Evolutionary conservation across 805 yeast species (phyloP), one percentile per base, ranked within the genome.

Genomic region (Candida hispaniensis): DNA sequence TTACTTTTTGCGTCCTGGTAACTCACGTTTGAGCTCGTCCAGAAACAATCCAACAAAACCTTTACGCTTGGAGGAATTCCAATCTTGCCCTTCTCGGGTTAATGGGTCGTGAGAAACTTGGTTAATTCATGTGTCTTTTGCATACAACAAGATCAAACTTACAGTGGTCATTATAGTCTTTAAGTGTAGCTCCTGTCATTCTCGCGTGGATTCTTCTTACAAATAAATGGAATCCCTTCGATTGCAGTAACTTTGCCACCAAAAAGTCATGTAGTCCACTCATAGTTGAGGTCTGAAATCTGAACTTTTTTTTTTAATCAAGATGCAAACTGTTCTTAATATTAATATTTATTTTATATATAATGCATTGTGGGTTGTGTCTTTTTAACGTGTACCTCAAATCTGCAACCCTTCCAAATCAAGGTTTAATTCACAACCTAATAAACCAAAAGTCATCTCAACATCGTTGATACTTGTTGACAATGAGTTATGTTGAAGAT

Each of bases 211-310:
- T 26, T 20, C 30, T 20, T 5, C 38, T 5, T 7, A 34, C 38
- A 34, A 34, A 34, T 26, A 26, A 18, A 26, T 34, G 38, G 14
- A 34, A 34, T 14, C 15, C 5, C 26, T 34, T 26, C 20, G 26
- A 18, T 18, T 34, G 26, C 15, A 34, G 30, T 21, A 34, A 19
- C 26, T 34, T 26, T 19, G 15, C 15, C 8, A 34, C 36, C 9
- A 32, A 10, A 18, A 32, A 32, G 18, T 32, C 36, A 28, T 32
- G 28, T 28, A 32, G 22, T n/a, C n/a, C n/a, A n/a, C n/a, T n/a
- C n/a, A n/a, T n/a, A n/a, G n/a, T n/a, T n/a, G n/a, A n/a, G n/a
- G n/a, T n/a, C n/a, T n/a, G n/a, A n/a, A n/a, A n/a, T n/a, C n/a
- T n/a, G n/a, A n/a, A n/a, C n/a, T n/a, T n/a, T n/a, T n/a, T n/a